Conservation (phyloP, 73 alveolate genomes). For the Paraurostyla sp. region DNA sequence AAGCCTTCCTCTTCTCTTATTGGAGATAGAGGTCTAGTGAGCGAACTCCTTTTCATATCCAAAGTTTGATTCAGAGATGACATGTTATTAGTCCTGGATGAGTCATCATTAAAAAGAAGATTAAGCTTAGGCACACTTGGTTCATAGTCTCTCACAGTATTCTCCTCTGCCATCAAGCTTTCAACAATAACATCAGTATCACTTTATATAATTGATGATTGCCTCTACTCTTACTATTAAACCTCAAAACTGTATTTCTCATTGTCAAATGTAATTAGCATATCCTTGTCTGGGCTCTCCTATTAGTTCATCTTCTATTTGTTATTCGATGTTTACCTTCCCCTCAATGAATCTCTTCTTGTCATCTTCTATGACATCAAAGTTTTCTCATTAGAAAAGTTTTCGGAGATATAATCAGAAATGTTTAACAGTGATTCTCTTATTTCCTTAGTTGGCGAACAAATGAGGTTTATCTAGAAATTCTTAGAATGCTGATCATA, state of each 20-base stretch:
- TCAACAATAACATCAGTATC: no score
- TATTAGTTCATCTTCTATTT: no score
- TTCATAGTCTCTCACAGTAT: not conserved
- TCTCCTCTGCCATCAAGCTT: not conserved
- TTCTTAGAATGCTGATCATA: not conserved
- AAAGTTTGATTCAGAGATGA: not conserved
- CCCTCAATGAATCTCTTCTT: not conserved
- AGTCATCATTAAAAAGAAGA: not conserved
- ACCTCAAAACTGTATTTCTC: no score
- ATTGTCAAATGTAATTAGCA: no score
- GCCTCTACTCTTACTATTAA: not conserved
- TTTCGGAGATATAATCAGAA: not conserved
- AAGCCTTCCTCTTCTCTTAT: not conserved
- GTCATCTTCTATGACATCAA: not conserved
- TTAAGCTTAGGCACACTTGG: not conserved
- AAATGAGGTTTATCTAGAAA: not conserved
- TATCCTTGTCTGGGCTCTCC: no score
- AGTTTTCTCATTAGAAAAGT: not conserved
- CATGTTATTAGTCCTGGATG: not conserved
- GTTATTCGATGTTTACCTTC: not conserved
- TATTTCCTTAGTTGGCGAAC: not conserved
- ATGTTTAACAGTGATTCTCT: not conserved
- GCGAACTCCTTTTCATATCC: not conserved
- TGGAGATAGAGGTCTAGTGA: slow-evolving; percentile 6
- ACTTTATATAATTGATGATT: not conserved